Evolutionary conservation across 768 basidiomycete species (phyloP).

Genomic region (Suillus plorans): DNA sequence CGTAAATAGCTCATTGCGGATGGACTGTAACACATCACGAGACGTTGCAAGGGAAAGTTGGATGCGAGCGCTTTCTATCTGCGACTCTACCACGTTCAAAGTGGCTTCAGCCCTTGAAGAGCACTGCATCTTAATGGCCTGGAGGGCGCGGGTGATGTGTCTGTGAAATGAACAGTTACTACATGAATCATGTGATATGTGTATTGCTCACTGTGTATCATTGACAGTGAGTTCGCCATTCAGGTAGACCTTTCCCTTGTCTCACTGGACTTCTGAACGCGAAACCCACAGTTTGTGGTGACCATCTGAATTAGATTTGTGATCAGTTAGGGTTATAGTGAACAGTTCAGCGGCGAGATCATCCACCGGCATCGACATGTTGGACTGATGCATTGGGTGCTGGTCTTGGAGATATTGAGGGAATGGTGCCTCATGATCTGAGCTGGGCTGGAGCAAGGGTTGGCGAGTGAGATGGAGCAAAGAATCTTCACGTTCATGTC

Average conservation of each 20-base stretch:
- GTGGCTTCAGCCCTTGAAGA: background rate
- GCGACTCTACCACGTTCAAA: background rate
- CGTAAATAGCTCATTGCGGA: too few relatives aligned
- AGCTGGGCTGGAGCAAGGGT: background rate
- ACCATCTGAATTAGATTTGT: background rate
- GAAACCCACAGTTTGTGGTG: background rate
- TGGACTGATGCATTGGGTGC: background rate
- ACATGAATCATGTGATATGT: background rate
- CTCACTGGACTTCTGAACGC: background rate
- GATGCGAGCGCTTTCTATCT: too few relatives aligned
- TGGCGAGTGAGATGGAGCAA: background rate
- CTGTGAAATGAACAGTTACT: background rate
- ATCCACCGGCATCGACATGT: background rate
- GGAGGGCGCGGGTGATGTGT: background rate
- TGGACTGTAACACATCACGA: too few relatives aligned
- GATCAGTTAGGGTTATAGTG: background rate
- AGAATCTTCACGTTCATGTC: background rate
- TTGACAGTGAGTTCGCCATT: background rate
- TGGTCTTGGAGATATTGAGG: background rate
- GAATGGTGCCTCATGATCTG: background rate
- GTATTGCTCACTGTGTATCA: too few relatives aligned
- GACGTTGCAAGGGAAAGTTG: too few relatives aligned
- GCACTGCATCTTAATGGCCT: background rate
- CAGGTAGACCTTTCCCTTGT: background rate
- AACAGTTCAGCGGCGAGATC: background rate